Evolutionary conservation across 2,329 filamentous ascomycete species (phyloP), one percentile per base, ranked within the genome.

Genomic region (Trichothecium sympodiale): DNA sequence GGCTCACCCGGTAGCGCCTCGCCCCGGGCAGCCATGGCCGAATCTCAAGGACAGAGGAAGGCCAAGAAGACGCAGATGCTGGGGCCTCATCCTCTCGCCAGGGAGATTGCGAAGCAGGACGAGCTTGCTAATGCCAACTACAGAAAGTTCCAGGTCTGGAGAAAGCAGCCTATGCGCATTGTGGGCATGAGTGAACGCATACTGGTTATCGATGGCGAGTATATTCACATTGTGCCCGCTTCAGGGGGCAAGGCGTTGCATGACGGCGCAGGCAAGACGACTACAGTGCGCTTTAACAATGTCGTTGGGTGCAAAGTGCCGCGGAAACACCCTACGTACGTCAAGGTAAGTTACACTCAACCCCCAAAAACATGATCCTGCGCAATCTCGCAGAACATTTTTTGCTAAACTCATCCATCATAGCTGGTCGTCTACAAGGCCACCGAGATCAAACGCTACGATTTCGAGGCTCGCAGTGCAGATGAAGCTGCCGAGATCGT

Each of bases 281-380:
- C 83, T 3, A 86, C 83, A 29, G 81, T 89, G 33, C 83, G 88
- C 48, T 88, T 89, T 52, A 81, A 76, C 49, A 83, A 82, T 38
- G 81, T 91, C 5, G 74, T 93, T 13, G 84, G 84, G 3, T 86
- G 82, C 53, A 89, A 88, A 55, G 79, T 88, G 33, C 80, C 77
- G 36, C 70, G 83, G 49, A 82, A 84, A 50, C 84, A 89, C 52
- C 83, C 83, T 2, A 81, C 78, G 38, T 82, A 85, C 52, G 83
- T 91, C 54, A 80, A 87, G 58, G 80, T 85, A 60, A 40, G 62
- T n/a, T n/a, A n/a, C n/a, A n/a, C n/a, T n/a, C n/a, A n/a, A n/a
- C n/a, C n/a, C n/a, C n/a, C n/a, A n/a, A n/a, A n/a, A n/a, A n/a
- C n/a, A n/a, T n/a, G n/a, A n/a, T n/a, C n/a, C n/a, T n/a, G n/a